These are phyloP conservation scores for Rhytidhysteron rufulum DNA, from an alignment of 2,329 filamentous ascomycete genomes.

Conservation along the genomic window DNA sequence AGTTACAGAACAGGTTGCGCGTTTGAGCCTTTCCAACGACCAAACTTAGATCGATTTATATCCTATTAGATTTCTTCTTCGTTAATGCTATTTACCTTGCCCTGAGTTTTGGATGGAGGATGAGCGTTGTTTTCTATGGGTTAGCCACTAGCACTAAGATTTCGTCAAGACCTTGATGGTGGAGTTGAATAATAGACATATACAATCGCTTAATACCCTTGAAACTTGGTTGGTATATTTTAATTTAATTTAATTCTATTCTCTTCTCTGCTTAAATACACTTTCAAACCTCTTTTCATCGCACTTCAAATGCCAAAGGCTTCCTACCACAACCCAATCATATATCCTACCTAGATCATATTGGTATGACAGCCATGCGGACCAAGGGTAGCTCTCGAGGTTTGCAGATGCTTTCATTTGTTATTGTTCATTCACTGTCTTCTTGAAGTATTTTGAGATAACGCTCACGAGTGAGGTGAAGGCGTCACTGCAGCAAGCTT, in stretches of 20 bases:
- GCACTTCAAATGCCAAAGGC: not conserved
- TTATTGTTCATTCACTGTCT: no score
- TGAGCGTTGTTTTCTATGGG: not conserved
- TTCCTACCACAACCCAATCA: not conserved
- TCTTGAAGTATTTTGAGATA: no score
- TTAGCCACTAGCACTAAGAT: no score
- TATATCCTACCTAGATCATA: no score
- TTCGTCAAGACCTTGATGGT: no score
- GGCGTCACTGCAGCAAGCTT: no score
- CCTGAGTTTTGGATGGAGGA: not conserved
- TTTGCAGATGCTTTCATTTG: no score
- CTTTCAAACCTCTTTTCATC: not conserved
- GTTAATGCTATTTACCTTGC: not conserved
- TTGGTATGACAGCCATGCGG: no score
- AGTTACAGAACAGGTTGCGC: constrained; percentile 30
- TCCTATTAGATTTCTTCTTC: not conserved
- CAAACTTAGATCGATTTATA: constrained; percentile 1
- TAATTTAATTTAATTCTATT: not conserved
- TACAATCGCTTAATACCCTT: not conserved
- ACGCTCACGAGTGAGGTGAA: no score
- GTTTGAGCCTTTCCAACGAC: constrained; percentile 22
- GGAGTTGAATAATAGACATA: not conserved
- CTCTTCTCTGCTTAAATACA: not conserved
- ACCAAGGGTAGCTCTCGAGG: no score
- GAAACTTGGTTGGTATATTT: not conserved